Conservation (phyloP, 2,329 filamentous ascomycete species). For the Fusarium bactridioides region DNA sequence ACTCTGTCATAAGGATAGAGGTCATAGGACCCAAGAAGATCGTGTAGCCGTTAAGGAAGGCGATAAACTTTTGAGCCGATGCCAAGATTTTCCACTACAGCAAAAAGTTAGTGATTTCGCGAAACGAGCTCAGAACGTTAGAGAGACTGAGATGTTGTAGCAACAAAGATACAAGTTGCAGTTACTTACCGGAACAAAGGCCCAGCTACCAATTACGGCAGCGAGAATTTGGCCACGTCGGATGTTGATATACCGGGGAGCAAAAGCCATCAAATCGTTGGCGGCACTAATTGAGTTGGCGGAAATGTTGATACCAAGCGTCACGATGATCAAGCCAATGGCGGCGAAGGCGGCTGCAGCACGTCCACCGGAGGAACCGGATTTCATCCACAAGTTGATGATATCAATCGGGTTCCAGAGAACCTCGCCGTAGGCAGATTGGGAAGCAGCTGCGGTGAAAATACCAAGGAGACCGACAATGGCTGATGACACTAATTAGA, state of each 20-base stretch:
- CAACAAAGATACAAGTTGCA: background rate
- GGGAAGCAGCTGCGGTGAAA: conserved; percentile 1
- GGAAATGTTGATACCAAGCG: conserved; percentile 2
- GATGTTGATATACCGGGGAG: conserved; percentile 7
- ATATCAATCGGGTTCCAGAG: conserved; percentile 4
- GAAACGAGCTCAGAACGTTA: background rate
- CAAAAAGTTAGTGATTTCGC: background rate
- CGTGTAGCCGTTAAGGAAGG: background rate
- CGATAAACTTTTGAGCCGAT: background rate
- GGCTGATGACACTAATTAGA: background rate
- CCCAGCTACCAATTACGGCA: background rate
- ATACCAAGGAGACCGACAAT: background rate
- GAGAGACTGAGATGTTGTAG: background rate
- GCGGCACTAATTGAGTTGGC: conserved; percentile 11
- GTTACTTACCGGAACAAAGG: background rate
- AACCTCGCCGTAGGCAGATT: background rate
- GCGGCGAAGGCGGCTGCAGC: conserved; percentile 4
- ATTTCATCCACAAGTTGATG: background rate
- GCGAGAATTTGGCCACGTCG: conserved; percentile 4
- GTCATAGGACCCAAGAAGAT: conserved; percentile 7
- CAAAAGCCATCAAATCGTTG: conserved; percentile 7
- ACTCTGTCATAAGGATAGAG: conserved; percentile 5
- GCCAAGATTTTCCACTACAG: background rate
- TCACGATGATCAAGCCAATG: background rate
- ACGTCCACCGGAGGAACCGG: background rate